phyloP scores from a whole-genome alignment of 1,284 basidiomycete species.

The Kalmanozyma brasiliensis region DNA sequence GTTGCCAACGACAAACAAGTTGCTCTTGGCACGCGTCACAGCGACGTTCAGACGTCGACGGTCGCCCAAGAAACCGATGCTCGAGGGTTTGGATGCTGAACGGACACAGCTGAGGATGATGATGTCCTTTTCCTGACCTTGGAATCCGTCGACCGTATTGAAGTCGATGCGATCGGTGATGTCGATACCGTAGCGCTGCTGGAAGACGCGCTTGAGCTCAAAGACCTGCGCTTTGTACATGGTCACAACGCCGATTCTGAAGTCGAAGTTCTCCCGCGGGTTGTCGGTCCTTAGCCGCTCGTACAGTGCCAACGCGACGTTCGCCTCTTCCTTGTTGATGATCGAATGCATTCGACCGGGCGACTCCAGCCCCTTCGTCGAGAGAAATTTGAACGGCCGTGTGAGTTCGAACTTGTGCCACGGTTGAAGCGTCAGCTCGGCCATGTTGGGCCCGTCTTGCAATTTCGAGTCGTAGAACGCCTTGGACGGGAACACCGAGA shows the following conservation, averaged over 20 bases:
- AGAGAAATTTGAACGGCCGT: constrained; percentile 87
- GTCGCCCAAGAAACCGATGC: constrained; percentile 78
- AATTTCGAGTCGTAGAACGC: constrained; percentile 88
- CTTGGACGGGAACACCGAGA: constrained; percentile 87
- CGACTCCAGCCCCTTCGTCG: constrained; percentile 72
- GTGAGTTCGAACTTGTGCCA: constrained; percentile 87
- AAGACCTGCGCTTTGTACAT: constrained; percentile 93
- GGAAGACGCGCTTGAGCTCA: constrained; percentile 80
- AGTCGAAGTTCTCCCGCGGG: constrained; percentile 74
- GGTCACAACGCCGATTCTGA: constrained; percentile 87
- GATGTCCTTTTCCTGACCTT: constrained; percentile 99
- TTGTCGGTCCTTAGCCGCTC: constrained; percentile 77
- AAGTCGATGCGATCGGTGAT: constrained; percentile 82
- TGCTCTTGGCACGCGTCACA: constrained; percentile 91
- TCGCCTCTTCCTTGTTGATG: constrained; percentile 81
- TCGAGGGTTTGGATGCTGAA: constrained; percentile 72
- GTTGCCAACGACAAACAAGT: constrained; percentile 91
- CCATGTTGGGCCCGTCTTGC: constrained; percentile 90
- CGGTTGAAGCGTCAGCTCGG: constrained; percentile 78
- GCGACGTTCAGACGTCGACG: constrained; percentile 79
- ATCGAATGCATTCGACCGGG: constrained; percentile 76
- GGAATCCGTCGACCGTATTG: constrained; percentile 99
- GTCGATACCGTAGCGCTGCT: constrained; percentile 77
- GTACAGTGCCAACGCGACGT: constrained; percentile 83
- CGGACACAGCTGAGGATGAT: constrained; percentile 98